These are phyloP conservation scores for Chytriomyces sp. DNA, from an alignment of 192 early-diverging fungal genomes.

Conservation along the genomic window DNA sequence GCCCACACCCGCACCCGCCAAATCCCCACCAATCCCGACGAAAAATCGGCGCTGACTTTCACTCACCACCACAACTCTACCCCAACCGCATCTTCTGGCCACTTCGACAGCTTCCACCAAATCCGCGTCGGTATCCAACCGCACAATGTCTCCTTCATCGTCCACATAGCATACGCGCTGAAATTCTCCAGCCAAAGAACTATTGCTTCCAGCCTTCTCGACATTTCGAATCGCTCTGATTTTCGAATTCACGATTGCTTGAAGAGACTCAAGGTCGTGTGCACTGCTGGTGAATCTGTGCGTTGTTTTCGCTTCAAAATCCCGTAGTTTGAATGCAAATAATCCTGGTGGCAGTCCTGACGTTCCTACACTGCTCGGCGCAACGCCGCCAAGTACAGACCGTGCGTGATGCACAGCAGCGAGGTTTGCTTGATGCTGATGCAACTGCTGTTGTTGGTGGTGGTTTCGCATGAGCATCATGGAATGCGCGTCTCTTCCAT, in stretches of 20 bases:
- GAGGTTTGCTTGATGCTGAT: background rate
- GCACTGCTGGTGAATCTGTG: constrained; percentile 48
- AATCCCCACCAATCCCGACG: constrained; percentile 1
- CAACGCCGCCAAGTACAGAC: background rate
- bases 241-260: constrained; percentile 32
- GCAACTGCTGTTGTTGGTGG: no score
- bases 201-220: background rate
- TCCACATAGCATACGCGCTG: constrained; percentile 70
- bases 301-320: constrained; percentile 42
- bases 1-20: background rate
- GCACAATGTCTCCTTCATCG: constrained; percentile 92
- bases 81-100: constrained; percentile 73
- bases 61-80: constrained; percentile 73
- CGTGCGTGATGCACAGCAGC: background rate
- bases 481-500: no score
- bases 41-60: constrained; percentile 32
- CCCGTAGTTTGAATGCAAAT: constrained; percentile 56
- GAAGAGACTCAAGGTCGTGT: constrained; percentile 29
- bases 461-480: no score
- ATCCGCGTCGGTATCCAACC: constrained; percentile 81
- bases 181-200: no score
- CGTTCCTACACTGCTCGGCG: background rate
- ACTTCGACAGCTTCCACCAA: constrained; percentile 84
- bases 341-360: background rate
- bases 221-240: background rate